These are phyloP conservation scores for Penicillium waksmanii DNA, from an alignment of 495 filamentous ascomycete genomes.

Conservation along the genomic window DNA sequence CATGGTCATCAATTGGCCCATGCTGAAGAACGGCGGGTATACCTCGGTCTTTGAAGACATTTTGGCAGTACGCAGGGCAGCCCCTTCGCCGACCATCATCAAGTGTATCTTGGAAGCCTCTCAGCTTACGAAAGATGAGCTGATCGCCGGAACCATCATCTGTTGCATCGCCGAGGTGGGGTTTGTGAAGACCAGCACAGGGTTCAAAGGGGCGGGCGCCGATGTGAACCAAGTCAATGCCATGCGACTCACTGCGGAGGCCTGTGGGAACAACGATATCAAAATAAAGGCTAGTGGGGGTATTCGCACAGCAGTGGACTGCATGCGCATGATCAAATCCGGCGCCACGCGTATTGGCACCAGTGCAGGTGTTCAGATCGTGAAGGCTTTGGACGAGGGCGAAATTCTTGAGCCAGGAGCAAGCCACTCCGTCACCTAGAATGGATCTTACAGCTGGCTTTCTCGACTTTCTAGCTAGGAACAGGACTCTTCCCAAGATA, in stretches of 20 bases:
- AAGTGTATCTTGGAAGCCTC: constrained; percentile 73
- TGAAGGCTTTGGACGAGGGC: constrained; percentile 49
- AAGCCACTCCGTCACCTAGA: constrained; percentile 23
- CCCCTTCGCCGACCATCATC: constrained; percentile 49
- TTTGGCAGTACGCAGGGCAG: constrained; percentile 54
- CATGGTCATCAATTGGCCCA: constrained; percentile 65
- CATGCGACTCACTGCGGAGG: constrained; percentile 53
- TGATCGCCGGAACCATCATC: constrained; percentile 63
- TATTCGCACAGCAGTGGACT: constrained; percentile 56
- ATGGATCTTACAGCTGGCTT: neutral
- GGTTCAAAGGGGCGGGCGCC: constrained; percentile 65
- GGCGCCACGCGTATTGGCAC: constrained; percentile 69
- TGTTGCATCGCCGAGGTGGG: constrained; percentile 62
- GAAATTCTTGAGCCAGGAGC: constrained; percentile 26
- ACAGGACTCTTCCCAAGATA: no score
- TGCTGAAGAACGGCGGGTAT: constrained; percentile 56
- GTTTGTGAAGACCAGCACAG: constrained; percentile 73
- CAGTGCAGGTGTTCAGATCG: constrained; percentile 60
- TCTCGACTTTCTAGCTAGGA: no score
- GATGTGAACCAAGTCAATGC: constrained; percentile 56
- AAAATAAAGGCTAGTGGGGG: constrained; percentile 71
- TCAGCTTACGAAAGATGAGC: constrained; percentile 55
- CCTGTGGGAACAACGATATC: constrained; percentile 43
- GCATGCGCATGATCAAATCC: constrained; percentile 61
- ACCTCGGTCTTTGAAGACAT: constrained; percentile 60